Base-by-base conservation (phyloP, 495 filamentous ascomycete species). In the Talaromyces wortmannii region DNA sequence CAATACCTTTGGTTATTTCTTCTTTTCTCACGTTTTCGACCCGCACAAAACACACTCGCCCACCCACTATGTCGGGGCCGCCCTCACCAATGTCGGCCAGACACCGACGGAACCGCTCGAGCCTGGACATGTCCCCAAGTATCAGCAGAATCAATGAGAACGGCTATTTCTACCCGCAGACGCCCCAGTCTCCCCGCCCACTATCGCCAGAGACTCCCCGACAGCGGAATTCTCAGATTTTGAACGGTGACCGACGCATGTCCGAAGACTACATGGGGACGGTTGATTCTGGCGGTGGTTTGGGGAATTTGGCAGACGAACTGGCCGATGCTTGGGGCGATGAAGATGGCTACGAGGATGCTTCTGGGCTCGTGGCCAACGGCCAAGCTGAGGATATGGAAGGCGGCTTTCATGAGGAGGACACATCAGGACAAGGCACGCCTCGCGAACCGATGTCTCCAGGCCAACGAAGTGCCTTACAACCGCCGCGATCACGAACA, bases 281-380 rank as follows among this genome's bases (percentile, higher is more conserved):
- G 62, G 63, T 66, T 55, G 76, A 65, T 23, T 61, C 57, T 57
- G 71, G 65, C 17, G 84, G 83, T 32, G 89, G 89, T 0, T 70
- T 94, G 16, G 91, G 90, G 33, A 95, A 88, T 58, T 72, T 97
- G 15, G 90, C 91, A 11, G 91, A 95, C 59, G 89, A 94, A 61
- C 70, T 70, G 64, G 80, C 76, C 13, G 79, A 80, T 58, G 79
- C 75, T 15, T 78, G 77, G 73, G 85, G 82, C 54, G 77, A 83
- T 46, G 84, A 85, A 45, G 85, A 85, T 7, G 67, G 71, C 29
- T 71, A 78, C 53, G 72, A 66, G 48, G 67, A 72, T 55, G 64
- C 60, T 18, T 77, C 75, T 0, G 71, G 72, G 10, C 67, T 77
- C 58, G 71, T 75, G 47, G 40, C 31, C 18, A 67, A 62, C n/a